Conservation (phyloP, 768 basidiomycete genomes). For the Boletus pseudopeckii region DNA sequence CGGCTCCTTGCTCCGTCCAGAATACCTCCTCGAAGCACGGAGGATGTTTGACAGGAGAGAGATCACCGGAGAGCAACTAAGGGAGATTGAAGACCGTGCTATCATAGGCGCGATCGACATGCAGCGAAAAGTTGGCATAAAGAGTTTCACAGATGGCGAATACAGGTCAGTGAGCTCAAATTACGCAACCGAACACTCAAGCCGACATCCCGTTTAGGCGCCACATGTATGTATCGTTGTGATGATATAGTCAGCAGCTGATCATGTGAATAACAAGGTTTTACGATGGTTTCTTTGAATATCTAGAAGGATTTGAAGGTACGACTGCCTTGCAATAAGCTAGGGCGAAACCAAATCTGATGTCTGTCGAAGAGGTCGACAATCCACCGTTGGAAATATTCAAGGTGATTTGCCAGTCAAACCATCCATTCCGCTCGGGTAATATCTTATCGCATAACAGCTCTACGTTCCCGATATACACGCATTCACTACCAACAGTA, state of each 20-base stretch:
- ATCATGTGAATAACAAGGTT: constrained; percentile 16
- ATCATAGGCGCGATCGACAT: constrained; percentile 35
- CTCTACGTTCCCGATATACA: constrained; percentile 26
- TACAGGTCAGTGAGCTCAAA: constrained; percentile 28
- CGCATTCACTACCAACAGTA: constrained; percentile 21
- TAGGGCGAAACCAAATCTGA: neutral
- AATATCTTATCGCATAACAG: constrained; percentile 6
- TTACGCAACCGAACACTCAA: neutral
- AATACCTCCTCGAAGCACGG: constrained; percentile 37
- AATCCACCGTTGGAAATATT: constrained; percentile 26
- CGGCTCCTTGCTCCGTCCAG: constrained; percentile 43
- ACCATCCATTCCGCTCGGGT: too few species aligned
- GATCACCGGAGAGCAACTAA: constrained; percentile 34
- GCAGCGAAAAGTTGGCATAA: constrained; percentile 41
- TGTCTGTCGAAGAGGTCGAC: constrained; percentile 13
- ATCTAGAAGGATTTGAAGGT: constrained; percentile 27
- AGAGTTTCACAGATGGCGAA: constrained; percentile 43
- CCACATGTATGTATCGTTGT: constrained; percentile 19
- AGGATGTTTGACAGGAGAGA: constrained; percentile 34
- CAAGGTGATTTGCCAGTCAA: constrained; percentile 12
- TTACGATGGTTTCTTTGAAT: constrained; percentile 29
- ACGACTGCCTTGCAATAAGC: neutral
- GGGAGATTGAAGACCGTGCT: constrained; percentile 38
- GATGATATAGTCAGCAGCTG: neutral
- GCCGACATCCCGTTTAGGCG: constrained; percentile 17